Evolutionary conservation across 495 filamentous ascomycete species (phyloP).

Genomic region (Neurospora sp.): DNA sequence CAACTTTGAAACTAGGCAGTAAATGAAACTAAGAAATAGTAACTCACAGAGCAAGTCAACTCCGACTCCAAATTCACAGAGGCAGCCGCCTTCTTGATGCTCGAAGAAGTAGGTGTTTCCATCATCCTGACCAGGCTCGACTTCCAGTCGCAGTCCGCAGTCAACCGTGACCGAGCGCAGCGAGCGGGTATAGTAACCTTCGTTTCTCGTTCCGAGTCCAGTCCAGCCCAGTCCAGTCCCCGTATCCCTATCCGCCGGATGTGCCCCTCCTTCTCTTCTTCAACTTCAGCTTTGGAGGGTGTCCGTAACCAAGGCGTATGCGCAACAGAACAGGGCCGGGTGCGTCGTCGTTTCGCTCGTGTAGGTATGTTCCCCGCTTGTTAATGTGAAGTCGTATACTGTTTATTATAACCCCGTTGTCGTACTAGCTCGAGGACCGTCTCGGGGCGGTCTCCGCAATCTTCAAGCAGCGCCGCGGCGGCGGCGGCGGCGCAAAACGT

Average conservation of each 20-base stretch:
- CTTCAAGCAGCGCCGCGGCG: background rate
- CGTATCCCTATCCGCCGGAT: background rate
- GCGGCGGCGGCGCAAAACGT: background rate
- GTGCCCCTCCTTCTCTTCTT: background rate
- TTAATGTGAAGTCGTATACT: background rate
- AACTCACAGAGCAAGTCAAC: slow-evolving; percentile 78
- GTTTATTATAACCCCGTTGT: background rate
- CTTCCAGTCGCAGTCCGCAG: background rate
- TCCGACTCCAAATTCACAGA: slow-evolving; percentile 70
- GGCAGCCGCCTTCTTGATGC: background rate
- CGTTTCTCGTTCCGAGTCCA: background rate
- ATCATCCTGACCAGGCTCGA: background rate
- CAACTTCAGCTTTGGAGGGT: background rate
- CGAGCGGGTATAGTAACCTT: background rate
- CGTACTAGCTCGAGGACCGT: background rate
- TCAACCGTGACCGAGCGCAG: background rate
- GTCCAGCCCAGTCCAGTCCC: background rate
- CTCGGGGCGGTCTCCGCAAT: background rate
- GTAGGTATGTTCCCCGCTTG: background rate
- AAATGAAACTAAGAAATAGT: background rate
- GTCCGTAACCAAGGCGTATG: background rate
- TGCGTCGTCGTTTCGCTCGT: background rate
- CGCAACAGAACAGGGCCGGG: background rate
- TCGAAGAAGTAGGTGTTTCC: background rate
- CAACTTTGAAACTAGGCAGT: background rate